phyloP scores from a whole-genome alignment of 177 flowering plant genomes.

The Vitis hybrid region DNA sequence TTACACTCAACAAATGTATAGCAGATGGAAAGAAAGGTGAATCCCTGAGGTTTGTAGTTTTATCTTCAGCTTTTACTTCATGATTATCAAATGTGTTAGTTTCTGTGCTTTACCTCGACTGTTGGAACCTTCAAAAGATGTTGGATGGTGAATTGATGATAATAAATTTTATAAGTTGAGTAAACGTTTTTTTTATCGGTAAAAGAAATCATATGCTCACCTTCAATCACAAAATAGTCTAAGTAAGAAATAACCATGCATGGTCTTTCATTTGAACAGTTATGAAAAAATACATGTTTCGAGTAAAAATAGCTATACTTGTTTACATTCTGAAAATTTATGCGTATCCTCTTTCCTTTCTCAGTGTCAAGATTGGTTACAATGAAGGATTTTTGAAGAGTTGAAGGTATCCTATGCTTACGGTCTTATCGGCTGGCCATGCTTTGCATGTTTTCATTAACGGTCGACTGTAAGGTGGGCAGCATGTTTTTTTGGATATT shows the following conservation, averaged over 20 bases:
- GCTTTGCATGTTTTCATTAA: slow-evolving; percentile 84
- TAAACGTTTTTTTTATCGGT: too few relatives aligned
- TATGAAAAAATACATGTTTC: background rate
- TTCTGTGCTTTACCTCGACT: background rate
- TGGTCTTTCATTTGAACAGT: background rate
- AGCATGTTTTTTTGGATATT: background rate
- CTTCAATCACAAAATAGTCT: slow-evolving; percentile 1
- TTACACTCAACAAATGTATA: slow-evolving; percentile 42
- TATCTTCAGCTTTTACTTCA: background rate
- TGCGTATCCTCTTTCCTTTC: background rate
- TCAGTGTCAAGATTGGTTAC: slow-evolving; percentile 57
- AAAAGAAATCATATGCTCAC: too few relatives aligned
- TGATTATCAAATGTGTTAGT: background rate
- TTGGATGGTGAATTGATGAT: too few relatives aligned
- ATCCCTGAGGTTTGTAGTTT: slow-evolving; percentile 1
- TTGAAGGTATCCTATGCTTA: slow-evolving; percentile 62
- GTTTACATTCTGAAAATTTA: background rate
- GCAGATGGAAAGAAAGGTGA: slow-evolving; percentile 53
- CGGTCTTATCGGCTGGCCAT: slow-evolving; percentile 77
- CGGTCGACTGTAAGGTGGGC: slow-evolving; percentile 58
- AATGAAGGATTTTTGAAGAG: background rate
- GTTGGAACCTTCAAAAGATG: too few relatives aligned
- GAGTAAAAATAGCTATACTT: too few relatives aligned
- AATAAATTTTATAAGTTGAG: too few relatives aligned
- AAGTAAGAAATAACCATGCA: slow-evolving; percentile 23